Evolutionary conservation across 1,284 basidiomycete species (phyloP), one percentile per base, ranked within the genome.

Genomic region (Termitomyces sp.): DNA sequence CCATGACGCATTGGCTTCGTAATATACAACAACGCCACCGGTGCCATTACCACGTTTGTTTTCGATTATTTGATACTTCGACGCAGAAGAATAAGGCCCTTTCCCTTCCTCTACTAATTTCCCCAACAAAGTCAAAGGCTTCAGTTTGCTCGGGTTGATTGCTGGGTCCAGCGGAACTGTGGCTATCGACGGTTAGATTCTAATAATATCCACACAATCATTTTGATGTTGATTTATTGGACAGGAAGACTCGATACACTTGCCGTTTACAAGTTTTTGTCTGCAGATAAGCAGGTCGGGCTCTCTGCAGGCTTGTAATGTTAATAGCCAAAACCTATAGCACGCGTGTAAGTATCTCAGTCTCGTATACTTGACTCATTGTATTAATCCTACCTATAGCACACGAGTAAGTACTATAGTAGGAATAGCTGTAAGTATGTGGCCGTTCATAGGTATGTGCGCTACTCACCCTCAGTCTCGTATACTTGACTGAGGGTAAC

Each of bases 81-180:
- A 21, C 17, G 2, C 3, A 39, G 3, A 39, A 19, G 13, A 36
- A 19, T 7, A 38, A 50, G 49, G 49, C 4, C 26, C 38, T 5
- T 50, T 50, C 26, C 38, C 38, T 17, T 19, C 26, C 12, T 17
- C 21, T 12, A 7, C 26, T 26, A 15, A 17, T 12, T 9, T 24
- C 7, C 19, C 13, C 6, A 3, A 15, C 9, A 40, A 40, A 4
- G 41, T 44, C 40, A 44, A 39, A 41, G 55, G 55, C 33, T 53
- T 57, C 33, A 24, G 30, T 6, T 50, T 46, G 1, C 55, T 56
- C 19, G 55, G 51, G 9, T 45, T 44, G 17, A 46, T 56, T 28
- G 28, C 48, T 24, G 46, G 46, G 3, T 56, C 53, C 28, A 48
- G 44, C n/a, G 55, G 51, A 39, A 44, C 55, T 13, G n/a, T 9